phyloP scores from a whole-genome alignment of 2,329 filamentous ascomycete genomes.

The Pseudohalonectria lignicola region DNA sequence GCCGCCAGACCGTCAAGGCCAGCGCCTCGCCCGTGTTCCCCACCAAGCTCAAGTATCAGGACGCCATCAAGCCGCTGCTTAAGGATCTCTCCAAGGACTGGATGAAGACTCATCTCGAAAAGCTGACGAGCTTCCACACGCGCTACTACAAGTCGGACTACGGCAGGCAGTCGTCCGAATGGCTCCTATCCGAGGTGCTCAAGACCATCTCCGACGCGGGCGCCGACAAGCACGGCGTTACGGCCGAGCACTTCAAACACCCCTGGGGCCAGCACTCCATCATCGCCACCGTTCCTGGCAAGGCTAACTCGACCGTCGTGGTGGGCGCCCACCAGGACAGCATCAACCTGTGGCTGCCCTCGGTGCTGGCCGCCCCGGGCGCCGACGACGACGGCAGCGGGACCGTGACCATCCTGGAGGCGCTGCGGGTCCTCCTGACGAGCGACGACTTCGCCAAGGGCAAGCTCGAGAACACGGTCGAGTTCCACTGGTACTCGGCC shows the following conservation, averaged over 20 bases:
- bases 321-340: conserved; percentile 92
- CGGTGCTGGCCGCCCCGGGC: conserved; percentile 72
- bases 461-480: conserved; percentile 72
- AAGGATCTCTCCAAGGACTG: conserved; percentile 60
- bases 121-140: conserved; percentile 69
- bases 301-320: conserved; percentile 73
- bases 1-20: conserved; percentile 23
- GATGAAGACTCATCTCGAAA: conserved; percentile 69
- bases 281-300: conserved; percentile 82
- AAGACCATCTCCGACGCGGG: conserved; percentile 60
- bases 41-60: conserved; percentile 36
- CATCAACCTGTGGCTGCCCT: conserved; percentile 85
- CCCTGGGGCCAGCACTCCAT: conserved; percentile 84
- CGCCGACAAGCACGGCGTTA: conserved; percentile 54
- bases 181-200: conserved; percentile 69
- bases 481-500: conserved; percentile 94
- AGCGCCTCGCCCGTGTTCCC: conserved; percentile 20
- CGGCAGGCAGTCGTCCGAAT: conserved; percentile 76
- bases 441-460: conserved; percentile 61
- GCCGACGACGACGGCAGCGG: conserved; percentile 94
- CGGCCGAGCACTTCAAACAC: conserved; percentile 66
- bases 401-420: conserved; percentile 89
- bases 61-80: conserved; percentile 56
- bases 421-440: conserved; percentile 68
- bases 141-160: conserved; percentile 69